phyloP scores from a whole-genome alignment of 805 yeast genomes.

The Helenozyma rhizophorensis region DNA sequence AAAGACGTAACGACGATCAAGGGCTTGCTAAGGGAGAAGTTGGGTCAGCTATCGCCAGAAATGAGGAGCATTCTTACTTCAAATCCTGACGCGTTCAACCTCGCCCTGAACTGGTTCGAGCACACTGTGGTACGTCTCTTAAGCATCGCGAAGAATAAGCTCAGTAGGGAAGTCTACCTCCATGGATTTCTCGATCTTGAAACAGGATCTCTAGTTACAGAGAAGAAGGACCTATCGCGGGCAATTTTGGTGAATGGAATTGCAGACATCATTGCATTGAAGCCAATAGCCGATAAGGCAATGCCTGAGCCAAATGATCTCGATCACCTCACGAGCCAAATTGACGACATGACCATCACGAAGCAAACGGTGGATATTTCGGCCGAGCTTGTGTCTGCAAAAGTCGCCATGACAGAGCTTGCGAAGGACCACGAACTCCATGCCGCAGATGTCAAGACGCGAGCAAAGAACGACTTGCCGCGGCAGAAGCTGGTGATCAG shows the following conservation, averaged over 20 bases:
- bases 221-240: slow-evolving; percentile 8
- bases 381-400: slow-evolving; percentile 5
- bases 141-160: slow-evolving; percentile 41
- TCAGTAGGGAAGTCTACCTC: slow-evolving; percentile 60
- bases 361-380: slow-evolving; percentile 4
- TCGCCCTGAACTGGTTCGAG: slow-evolving; percentile 37
- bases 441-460: slow-evolving; percentile 59
- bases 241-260: slow-evolving; percentile 58
- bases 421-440: slow-evolving; percentile 9
- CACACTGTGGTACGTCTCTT: slow-evolving; percentile 36
- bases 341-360: too few relatives aligned
- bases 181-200: slow-evolving; percentile 45
- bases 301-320: too few relatives aligned
- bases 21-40: slow-evolving; percentile 13
- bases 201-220: slow-evolving; percentile 11
- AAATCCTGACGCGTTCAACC: slow-evolving; percentile 15
- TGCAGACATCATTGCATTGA: slow-evolving; percentile 16
- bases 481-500: slow-evolving; percentile 43
- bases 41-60: slow-evolving; percentile 7
- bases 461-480: slow-evolving; percentile 44
- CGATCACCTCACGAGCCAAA: too few relatives aligned
- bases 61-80: too few relatives aligned
- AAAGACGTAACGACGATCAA: too few relatives aligned
- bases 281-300: too few relatives aligned
- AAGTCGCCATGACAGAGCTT: slow-evolving; percentile 3